phyloP scores from a whole-genome alignment of 2,329 filamentous ascomycete species.

The Hypoxylon sp. region DNA sequence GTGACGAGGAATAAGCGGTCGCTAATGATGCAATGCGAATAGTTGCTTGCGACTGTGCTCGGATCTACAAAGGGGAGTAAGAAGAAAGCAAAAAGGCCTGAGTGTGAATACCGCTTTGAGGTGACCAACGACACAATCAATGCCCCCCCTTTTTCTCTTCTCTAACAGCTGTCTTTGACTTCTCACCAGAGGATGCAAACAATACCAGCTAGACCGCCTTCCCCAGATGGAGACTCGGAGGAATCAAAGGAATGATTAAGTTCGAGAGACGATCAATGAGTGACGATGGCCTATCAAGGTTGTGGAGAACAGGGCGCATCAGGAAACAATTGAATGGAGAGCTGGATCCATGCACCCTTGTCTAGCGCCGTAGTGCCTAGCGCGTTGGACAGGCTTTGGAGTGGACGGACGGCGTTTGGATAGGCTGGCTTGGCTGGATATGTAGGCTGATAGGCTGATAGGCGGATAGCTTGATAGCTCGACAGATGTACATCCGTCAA shows the following conservation, averaged over 20 bases:
- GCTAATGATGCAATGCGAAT: constrained; percentile 45
- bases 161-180: constrained; percentile 14
- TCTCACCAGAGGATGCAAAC: constrained; percentile 27
- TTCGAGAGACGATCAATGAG: constrained; percentile 35
- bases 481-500: too few relatives aligned
- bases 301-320: constrained; percentile 35
- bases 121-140: constrained; percentile 18
- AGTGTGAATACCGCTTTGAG: constrained; percentile 11
- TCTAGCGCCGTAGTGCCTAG: constrained; percentile 22
- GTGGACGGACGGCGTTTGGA: background rate
- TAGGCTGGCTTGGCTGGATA: background rate
- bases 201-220: constrained; percentile 38
- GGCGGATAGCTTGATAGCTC: too few relatives aligned
- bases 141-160: constrained; percentile 4
- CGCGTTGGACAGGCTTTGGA: background rate
- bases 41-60: constrained; percentile 39
- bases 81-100: constrained; percentile 11
- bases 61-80: constrained; percentile 30
- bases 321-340: constrained; percentile 26
- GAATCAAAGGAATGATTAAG: constrained; percentile 41
- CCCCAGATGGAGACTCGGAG: constrained; percentile 37
- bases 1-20: constrained; percentile 34
- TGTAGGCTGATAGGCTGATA: background rate
- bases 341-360: constrained; percentile 19
- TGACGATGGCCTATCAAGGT: constrained; percentile 32